Percentiles rank a stretch among this genome's conserved stretches.
These are phyloP conservation scores for Evernia prunastri DNA, from an alignment of 495 filamentous ascomycete species.

Conservation along the genomic window DNA sequence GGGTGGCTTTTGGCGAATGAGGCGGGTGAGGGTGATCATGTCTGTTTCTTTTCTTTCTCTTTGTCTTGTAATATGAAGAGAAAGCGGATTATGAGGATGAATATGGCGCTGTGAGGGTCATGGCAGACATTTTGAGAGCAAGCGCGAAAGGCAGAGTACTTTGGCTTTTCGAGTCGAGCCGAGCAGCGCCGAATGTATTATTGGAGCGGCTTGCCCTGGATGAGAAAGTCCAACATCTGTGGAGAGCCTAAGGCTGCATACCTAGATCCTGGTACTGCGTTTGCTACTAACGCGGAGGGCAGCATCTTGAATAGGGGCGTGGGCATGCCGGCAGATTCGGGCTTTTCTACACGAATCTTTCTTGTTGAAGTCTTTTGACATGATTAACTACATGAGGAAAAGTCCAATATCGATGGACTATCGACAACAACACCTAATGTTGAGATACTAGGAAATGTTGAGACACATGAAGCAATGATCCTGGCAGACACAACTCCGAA, in stretches of 20 bases:
- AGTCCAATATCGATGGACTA: background rate
- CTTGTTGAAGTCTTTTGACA: background rate
- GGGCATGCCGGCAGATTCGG: background rate
- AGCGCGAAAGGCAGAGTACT: background rate
- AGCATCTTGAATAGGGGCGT: background rate
- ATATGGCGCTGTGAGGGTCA: background rate
- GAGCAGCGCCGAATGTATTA: background rate
- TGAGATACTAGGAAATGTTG: background rate
- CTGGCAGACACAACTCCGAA: background rate
- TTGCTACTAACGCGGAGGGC: background rate
- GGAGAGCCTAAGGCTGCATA: background rate
- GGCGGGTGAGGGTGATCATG: too few species aligned
- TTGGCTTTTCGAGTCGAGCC: background rate
- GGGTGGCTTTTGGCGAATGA: too few species aligned
- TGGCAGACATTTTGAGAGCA: background rate
- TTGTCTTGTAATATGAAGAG: too few species aligned
- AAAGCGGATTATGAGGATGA: too few species aligned
- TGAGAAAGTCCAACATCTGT: background rate
- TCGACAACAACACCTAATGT: background rate
- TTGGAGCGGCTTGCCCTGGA: background rate
- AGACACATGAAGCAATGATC: background rate
- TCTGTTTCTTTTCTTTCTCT: too few species aligned
- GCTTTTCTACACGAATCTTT: background rate
- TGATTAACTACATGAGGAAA: background rate
- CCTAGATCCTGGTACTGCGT: background rate